These are phyloP conservation scores for Eragrostis tef DNA, from an alignment of 202 grass and related monocot genomes.

Conservation along the genomic window DNA sequence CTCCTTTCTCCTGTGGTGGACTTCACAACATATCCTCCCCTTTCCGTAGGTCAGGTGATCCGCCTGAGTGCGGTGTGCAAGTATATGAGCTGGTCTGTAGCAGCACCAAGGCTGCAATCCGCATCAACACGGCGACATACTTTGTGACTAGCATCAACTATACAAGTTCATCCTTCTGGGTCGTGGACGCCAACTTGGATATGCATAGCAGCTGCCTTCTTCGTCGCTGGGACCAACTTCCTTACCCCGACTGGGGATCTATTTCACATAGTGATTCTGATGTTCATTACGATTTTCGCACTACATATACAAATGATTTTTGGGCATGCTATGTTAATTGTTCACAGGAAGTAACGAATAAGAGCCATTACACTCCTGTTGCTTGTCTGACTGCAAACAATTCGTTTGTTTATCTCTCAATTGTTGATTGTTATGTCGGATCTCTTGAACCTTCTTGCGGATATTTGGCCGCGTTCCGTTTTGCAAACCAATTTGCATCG, in stretches of 20 bases:
- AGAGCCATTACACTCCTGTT: not conserved
- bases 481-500: not conserved
- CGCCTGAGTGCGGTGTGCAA: constrained; percentile 10
- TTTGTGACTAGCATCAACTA: constrained; percentile 47
- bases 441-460: constrained; percentile 39
- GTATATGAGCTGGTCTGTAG: constrained; percentile 37
- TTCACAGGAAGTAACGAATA: not conserved
- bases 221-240: constrained; percentile 20
- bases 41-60: constrained; percentile 45
- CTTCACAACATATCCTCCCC: constrained; percentile 42
- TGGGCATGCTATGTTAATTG: constrained; percentile 51
- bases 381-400: constrained; percentile 21
- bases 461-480: not conserved
- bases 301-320: accelerated
- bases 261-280: not conserved
- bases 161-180: not conserved
- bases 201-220: constrained; percentile 9
- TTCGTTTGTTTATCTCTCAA: constrained; percentile 27
- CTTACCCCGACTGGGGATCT: not conserved
- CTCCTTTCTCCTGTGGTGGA: constrained; percentile 47
- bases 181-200: constrained; percentile 30
- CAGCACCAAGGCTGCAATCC: constrained; percentile 30
- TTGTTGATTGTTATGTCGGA: not conserved
- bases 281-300: not conserved
- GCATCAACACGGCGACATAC: constrained; percentile 34